These are phyloP conservation scores for Globisporangium mamillatum DNA, from an alignment of 352 stramenopile species.

Conservation along the genomic window DNA sequence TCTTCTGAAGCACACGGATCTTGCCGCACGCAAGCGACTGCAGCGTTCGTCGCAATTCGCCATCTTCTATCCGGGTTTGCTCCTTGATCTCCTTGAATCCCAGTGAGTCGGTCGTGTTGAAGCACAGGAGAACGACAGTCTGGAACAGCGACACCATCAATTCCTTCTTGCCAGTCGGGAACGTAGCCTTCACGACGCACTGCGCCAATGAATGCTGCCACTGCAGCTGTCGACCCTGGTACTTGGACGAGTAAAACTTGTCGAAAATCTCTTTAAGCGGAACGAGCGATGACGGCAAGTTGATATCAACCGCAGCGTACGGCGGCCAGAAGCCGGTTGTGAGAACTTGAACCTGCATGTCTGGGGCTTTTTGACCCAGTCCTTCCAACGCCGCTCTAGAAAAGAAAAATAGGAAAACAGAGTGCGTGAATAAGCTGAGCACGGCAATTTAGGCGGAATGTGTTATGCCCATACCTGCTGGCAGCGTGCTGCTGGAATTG, in stretches of 20 bases:
- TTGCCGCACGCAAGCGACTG: constrained; percentile 90
- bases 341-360: constrained; percentile 97
- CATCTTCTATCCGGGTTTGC: constrained; percentile 87
- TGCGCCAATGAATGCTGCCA: constrained; percentile 91
- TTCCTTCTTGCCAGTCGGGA: constrained; percentile 83
- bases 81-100: constrained; percentile 87
- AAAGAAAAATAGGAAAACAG: neutral
- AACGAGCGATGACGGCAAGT: constrained; percentile 56
- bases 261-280: constrained; percentile 84
- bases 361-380: constrained; percentile 52
- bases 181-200: constrained; percentile 85
- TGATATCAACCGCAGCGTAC: constrained; percentile 87
- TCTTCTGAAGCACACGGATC: constrained; percentile 85
- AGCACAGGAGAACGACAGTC: constrained; percentile 84
- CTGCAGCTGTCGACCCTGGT: constrained; percentile 85
- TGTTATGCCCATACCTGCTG: constrained; percentile 46
- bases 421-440: neutral
- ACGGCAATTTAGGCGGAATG: neutral
- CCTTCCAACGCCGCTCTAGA: constrained; percentile 46
- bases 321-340: constrained; percentile 98
- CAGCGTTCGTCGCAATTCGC: constrained; percentile 86
- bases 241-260: constrained; percentile 88
- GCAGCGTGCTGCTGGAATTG: constrained; percentile 84
- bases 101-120: constrained; percentile 63
- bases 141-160: constrained; percentile 87